These are phyloP conservation scores for Adenanthera pavonina DNA, from an alignment of 306 rosid species.

Conservation along the genomic window DNA sequence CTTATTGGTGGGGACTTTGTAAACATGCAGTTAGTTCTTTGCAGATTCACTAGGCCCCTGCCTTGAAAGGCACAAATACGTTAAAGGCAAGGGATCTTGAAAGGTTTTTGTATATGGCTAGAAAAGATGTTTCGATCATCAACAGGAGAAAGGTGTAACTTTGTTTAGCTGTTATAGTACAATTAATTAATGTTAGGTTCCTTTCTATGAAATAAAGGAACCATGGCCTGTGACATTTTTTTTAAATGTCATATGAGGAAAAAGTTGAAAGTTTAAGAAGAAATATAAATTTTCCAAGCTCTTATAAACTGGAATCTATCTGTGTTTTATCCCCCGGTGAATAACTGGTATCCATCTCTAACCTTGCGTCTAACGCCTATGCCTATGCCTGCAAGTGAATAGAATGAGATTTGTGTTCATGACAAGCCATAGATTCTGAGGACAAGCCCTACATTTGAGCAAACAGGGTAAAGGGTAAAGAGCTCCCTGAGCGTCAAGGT, in stretches of 20 bases:
- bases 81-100: background rate
- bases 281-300: too few relatives aligned
- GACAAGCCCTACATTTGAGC: too few relatives aligned
- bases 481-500: too few relatives aligned
- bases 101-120: background rate
- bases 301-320: background rate
- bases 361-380: background rate
- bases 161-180: background rate
- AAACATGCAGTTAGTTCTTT: conserved; percentile 4
- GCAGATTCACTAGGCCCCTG: conserved; percentile 16
- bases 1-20: conserved; percentile 31
- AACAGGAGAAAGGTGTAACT: too few relatives aligned
- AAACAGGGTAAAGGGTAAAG: too few relatives aligned
- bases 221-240: background rate
- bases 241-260: background rate
- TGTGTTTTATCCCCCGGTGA: too few relatives aligned
- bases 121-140: too few relatives aligned
- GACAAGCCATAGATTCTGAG: too few relatives aligned
- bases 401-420: too few relatives aligned
- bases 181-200: too few relatives aligned
- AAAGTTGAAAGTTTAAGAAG: background rate
- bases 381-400: too few relatives aligned
- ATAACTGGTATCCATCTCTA: too few relatives aligned
- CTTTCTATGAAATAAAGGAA: background rate
- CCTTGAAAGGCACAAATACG: background rate